Evolutionary conservation across 2,329 filamentous ascomycete genomes (phyloP), one percentile per base, ranked within the genome.

Genomic region (Fonsecaea multimorphosa): DNA sequence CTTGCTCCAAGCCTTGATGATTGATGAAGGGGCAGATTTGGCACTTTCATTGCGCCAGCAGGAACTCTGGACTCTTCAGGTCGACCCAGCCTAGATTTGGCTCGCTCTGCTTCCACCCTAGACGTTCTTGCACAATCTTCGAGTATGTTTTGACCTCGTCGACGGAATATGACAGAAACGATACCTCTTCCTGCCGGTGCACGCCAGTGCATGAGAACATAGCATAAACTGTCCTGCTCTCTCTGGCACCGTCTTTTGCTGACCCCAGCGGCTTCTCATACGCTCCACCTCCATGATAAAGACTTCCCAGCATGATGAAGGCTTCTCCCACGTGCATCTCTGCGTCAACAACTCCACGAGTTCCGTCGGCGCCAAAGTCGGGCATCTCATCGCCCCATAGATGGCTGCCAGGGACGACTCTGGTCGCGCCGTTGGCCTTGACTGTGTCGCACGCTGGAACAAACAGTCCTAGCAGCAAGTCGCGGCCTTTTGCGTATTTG

Each of bases 1-100:
- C 68, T 71, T n/a, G 69, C 65, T 57, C 67, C 67, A 5, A 65
- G 49, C 19, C 36, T 67, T 36, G 64, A 64, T n/a, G 40, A 44
- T 22, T 68, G 46, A 65, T 19, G 40, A 51, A 8, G 31, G 51
- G 19, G 36, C 60, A 16, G 19, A 49, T 12, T 14, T 38, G 36
- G 27, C 16, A 19, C 24, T 8, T 60, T 66, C 53, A 60, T 64
- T 67, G 40, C 27, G 61, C 56, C 22, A 69, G 65, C 7, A 78
- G 61, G 52, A 73, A 75, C 51, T 79, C 77, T 0, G 77, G 78
- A 24, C 73, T 76, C 64, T 75, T 76, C 49, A 79, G 69, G 68
- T 79, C 78, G 16, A 80, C 76, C 77, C 78, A 80, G 1, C 78
- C 78, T 32, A 79, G 63, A 61, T 79, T 79, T 19, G 77, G 78